Conservation (phyloP, 208 protist genomes). For the Trypanosoma avium region DNA sequence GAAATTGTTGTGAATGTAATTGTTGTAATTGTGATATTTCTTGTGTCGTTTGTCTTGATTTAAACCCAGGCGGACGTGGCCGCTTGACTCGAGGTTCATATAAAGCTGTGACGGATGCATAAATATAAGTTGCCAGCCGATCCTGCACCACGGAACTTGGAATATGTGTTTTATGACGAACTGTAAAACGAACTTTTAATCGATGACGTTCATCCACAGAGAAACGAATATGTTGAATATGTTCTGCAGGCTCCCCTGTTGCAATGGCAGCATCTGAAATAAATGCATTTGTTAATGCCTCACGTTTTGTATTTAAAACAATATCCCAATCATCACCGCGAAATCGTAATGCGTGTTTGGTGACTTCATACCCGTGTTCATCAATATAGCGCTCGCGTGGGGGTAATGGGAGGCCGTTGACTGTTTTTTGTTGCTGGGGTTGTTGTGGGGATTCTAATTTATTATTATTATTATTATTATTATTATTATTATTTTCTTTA, state of each 20-base stretch:
- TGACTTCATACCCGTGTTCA: constrained; percentile 58
- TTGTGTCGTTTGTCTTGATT: no score
- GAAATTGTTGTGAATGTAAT: no score
- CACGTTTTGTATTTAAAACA: constrained; percentile 53
- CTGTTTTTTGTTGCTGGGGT: constrained; percentile 40
- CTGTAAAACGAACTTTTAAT: constrained; percentile 49
- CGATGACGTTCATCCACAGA: constrained; percentile 33
- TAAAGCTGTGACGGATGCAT: constrained; percentile 44
- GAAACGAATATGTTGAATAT: constrained; percentile 64
- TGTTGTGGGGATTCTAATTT: no score
- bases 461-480: background rate
- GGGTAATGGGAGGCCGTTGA: constrained; percentile 67
- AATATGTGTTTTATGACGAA: constrained; percentile 54
- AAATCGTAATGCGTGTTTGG: constrained; percentile 64
- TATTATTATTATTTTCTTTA: constrained; percentile 9
- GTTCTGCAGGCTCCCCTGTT: constrained; percentile 48
- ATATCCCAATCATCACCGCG: constrained; percentile 72
- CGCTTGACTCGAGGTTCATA: constrained; percentile 57
- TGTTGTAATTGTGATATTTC: no score
- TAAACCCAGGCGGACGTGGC: constrained; percentile 12
- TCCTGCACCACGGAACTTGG: constrained; percentile 46
- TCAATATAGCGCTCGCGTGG: constrained; percentile 58
- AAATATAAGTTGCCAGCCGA: constrained; percentile 37
- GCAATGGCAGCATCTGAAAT: constrained; percentile 41
- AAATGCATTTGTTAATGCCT: constrained; percentile 53